Base-by-base conservation (phyloP, 129 eudicot genomes). In the Centaurea solstitialis region DNA sequence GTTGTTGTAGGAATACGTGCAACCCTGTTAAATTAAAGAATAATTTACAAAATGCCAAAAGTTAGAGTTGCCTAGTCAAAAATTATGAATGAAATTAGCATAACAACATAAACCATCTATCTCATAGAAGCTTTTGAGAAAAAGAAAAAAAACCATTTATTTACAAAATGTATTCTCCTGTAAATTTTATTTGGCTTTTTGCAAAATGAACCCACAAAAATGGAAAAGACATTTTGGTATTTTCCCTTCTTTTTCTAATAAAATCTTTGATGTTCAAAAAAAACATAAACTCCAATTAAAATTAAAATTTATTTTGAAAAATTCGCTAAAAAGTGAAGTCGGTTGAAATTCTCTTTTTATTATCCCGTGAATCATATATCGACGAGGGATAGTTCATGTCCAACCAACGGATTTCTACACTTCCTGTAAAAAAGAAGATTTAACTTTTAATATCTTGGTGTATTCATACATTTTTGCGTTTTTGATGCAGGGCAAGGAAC, bases 401-500 rank as follows among this genome's bases (percentile, higher is more conserved):
- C 9, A 41, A 9, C 30, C 30, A 26, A 26, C 30, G 30, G 30
- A 9, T 10, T 41, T 10, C 47, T 10, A 45, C 59, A 10, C 4
- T n/a, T n/a, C n/a, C n/a, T 11, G 17, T 10, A 12, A 45, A 45
- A 12, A 12, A 40, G n/a, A 4, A 9, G n/a, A n/a, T n/a, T 45
- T 13, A 47, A 45, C 4, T 53, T 53, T 53, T 53, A 53, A 17
- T 15, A 53, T 15, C 7, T 17, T 15, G 21, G 4, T 0, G 20
- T 0, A 53, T 17, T 4, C 18, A 15, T 45, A 45, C n/a, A 45
- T 4, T 11, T n/a, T 30, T 64, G 20, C 57, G 64, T 68, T 81
- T 38, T 68, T 68, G 71, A 75, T 13, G 70, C 71, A 81, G 85
- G 70, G 69, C 1, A 75, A 22, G 40, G 78, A 53, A 53, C 17